These are phyloP conservation scores for Lindgomyces ingoldianus DNA, from an alignment of 495 filamentous ascomycete genomes.

Conservation along the genomic window DNA sequence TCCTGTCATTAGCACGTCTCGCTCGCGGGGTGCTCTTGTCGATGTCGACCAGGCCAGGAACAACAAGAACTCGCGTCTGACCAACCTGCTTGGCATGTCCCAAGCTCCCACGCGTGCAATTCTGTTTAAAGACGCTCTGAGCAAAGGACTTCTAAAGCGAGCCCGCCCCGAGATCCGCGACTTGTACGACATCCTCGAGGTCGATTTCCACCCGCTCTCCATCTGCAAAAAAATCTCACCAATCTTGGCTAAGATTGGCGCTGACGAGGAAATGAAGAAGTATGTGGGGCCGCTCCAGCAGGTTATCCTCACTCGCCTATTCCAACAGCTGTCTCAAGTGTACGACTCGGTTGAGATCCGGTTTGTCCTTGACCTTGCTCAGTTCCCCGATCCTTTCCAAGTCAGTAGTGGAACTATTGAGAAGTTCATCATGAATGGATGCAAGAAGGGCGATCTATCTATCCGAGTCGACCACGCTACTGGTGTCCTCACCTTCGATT, in stretches of 20 bases:
- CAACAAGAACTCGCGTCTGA: slow-evolving; percentile 97
- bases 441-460: slow-evolving; percentile 97
- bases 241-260: slow-evolving; percentile 89
- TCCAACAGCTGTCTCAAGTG: slow-evolving; percentile 98
- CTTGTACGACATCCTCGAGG: slow-evolving; percentile 96
- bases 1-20: slow-evolving; percentile 96
- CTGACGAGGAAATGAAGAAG: slow-evolving; percentile 93
- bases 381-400: slow-evolving; percentile 97
- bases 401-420: slow-evolving; percentile 89
- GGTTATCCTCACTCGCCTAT: slow-evolving; percentile 95
- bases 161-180: slow-evolving; percentile 91
- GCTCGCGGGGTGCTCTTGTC: slow-evolving; percentile 90
- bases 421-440: slow-evolving; percentile 99
- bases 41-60: slow-evolving; percentile 97
- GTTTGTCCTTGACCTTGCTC: slow-evolving; percentile 89
- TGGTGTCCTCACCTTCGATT: slow-evolving; percentile 93
- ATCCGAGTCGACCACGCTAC: slow-evolving; percentile 95
- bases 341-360: slow-evolving; percentile 96
- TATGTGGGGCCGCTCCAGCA: slow-evolving; percentile 94
- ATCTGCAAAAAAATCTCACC: slow-evolving; percentile 99
- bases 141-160: slow-evolving; percentile 88
- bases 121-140: slow-evolving; percentile 91
- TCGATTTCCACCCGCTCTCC: slow-evolving; percentile 96
- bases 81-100: slow-evolving; percentile 90
- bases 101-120: slow-evolving; percentile 84